Conservation (phyloP, 805 yeast species). For the Scheffersomyces lignosus region DNA sequence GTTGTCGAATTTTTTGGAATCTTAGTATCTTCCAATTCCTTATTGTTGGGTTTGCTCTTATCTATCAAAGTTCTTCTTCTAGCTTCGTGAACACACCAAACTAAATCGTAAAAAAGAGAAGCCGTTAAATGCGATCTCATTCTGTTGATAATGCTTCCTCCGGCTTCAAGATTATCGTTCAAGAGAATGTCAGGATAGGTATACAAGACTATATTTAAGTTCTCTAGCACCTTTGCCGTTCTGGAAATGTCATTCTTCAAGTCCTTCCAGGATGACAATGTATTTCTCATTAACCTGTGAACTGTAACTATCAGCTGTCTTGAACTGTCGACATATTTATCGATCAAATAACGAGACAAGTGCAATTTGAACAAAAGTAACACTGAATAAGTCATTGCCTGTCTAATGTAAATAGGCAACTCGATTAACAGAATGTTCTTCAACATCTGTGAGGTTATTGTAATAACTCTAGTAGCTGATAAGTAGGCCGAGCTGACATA, state of each 20-base stretch:
- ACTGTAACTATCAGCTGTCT: constrained; percentile 93
- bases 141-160: constrained; percentile 62
- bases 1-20: constrained; percentile 6
- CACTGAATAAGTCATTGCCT: constrained; percentile 80
- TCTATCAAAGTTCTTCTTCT: constrained; percentile 58
- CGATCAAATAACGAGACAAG: constrained; percentile 68
- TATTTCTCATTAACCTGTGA: constrained; percentile 82
- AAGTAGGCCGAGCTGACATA: constrained; percentile 81
- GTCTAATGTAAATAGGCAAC: constrained; percentile 82
- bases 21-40: constrained; percentile 8
- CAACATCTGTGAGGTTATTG: constrained; percentile 69
- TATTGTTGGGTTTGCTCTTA: constrained; percentile 22
- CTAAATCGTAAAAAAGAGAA: constrained; percentile 85
- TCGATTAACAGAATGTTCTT: constrained; percentile 66
- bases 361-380: constrained; percentile 78
- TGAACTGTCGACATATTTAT: constrained; percentile 80
- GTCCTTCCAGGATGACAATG: constrained; percentile 87
- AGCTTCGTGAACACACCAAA: constrained; percentile 95
- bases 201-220: constrained; percentile 79
- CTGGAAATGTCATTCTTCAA: constrained; percentile 88
- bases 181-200: constrained; percentile 84
- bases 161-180: constrained; percentile 36
- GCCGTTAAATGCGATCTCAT: constrained; percentile 94
- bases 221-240: constrained; percentile 88
- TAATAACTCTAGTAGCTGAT: constrained; percentile 77